phyloP scores from a whole-genome alignment of 257 asterid genomes.

The Przewalskia tangutica region DNA sequence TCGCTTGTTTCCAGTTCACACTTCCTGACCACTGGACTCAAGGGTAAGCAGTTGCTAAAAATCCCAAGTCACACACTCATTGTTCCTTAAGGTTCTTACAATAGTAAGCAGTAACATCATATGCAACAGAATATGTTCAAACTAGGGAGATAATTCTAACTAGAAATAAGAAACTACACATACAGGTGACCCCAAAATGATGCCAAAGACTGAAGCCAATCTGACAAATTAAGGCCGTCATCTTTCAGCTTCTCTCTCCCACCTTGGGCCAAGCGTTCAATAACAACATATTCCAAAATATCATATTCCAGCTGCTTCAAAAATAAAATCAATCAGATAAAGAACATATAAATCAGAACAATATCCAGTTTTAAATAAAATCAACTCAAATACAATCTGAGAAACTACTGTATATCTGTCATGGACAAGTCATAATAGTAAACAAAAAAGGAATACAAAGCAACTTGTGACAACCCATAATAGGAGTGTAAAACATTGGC shows the following conservation, averaged over 20 bases:
- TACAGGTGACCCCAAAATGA: constrained; percentile 99
- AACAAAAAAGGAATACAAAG: not conserved
- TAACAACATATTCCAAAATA: constrained; percentile 92
- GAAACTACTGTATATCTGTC: not conserved
- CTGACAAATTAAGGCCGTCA: constrained; percentile 96
- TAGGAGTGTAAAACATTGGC: not conserved
- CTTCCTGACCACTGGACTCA: not conserved
- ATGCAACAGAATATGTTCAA: constrained; percentile 7
- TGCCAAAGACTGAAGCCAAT: constrained; percentile 99
- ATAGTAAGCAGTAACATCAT: constrained; percentile 5
- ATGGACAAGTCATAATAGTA: not conserved
- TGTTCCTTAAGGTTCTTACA: not conserved
- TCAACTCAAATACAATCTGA: not conserved
- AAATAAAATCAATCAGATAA: constrained; percentile 9
- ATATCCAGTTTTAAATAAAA: not conserved
- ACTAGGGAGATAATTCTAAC: constrained; percentile 12
- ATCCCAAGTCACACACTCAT: not conserved
- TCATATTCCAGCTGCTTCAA: constrained; percentile 90
- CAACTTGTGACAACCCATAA: not conserved
- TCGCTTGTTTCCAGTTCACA: no score
- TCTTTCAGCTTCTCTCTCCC: constrained; percentile 99
- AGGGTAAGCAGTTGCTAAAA: not conserved
- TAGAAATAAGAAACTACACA: constrained; percentile 26
- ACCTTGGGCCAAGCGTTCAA: constrained; percentile 95
- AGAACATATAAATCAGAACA: not conserved